These are phyloP conservation scores for Coniochaeta ligniaria DNA, from an alignment of 2,329 filamentous ascomycete genomes.

Conservation along the genomic window DNA sequence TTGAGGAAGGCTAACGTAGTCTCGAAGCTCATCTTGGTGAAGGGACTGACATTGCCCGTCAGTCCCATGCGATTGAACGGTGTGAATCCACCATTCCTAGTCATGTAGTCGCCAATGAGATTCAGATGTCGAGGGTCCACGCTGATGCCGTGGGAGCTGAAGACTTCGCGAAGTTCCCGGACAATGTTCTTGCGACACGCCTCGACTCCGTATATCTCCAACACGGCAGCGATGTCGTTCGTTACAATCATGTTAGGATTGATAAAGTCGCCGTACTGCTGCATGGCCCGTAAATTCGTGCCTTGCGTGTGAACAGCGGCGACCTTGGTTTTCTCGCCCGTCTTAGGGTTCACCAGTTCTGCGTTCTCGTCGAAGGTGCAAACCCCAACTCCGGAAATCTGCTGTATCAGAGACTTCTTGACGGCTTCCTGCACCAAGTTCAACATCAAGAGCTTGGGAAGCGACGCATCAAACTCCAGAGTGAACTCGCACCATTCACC, in stretches of 20 bases:
- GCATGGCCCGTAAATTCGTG: slow-evolving; percentile 86
- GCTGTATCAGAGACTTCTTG: slow-evolving; percentile 74
- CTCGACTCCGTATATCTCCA: slow-evolving; percentile 85
- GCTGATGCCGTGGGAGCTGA: slow-evolving; percentile 82
- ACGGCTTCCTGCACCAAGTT: slow-evolving; percentile 79
- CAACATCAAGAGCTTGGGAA: slow-evolving; percentile 89
- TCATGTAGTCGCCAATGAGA: slow-evolving; percentile 97
- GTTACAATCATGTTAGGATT: slow-evolving; percentile 81
- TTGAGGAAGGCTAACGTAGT: slow-evolving; percentile 91
- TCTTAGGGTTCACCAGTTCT: slow-evolving; percentile 37
- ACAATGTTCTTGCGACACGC: slow-evolving; percentile 85
- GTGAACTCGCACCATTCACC: slow-evolving; percentile 75
- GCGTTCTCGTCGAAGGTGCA: slow-evolving; percentile 63
- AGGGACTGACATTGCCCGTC: slow-evolving; percentile 75
- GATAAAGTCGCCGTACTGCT: slow-evolving; percentile 77
- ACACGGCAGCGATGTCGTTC: slow-evolving; percentile 85
- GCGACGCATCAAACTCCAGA: slow-evolving; percentile 71
- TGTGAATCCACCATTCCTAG: slow-evolving; percentile 79
- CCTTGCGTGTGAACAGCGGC: slow-evolving; percentile 70
- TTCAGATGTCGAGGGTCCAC: slow-evolving; percentile 92
- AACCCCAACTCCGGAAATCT: slow-evolving; percentile 68
- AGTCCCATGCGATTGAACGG: slow-evolving; percentile 91
- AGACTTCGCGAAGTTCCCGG: slow-evolving; percentile 76
- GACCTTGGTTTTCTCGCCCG: slow-evolving; percentile 41
- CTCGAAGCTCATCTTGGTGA: slow-evolving; percentile 99